Evolutionary conservation across 163 green algal genomes (phyloP).

Genomic region (Volvox carteri): DNA sequence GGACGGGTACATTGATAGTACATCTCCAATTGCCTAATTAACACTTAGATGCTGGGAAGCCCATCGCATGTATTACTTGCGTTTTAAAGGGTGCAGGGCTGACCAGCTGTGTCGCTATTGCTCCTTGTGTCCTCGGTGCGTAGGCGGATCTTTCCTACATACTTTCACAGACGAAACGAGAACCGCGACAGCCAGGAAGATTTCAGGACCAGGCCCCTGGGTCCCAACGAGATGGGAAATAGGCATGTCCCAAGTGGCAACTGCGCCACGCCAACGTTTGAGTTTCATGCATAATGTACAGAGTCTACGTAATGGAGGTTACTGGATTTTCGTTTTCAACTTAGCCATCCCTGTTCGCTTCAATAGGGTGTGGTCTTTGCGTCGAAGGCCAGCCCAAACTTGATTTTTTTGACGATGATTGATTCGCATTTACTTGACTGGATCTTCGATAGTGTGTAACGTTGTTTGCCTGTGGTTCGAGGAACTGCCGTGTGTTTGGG

Average conservation of each 20-base stretch:
- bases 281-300: not conserved
- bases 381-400: not conserved
- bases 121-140: not conserved
- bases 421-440: no score
- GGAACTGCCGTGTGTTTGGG: not conserved
- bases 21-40: not conserved
- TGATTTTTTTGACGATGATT: not conserved
- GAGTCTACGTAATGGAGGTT: not conserved
- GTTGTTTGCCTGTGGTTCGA: not conserved
- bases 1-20: not conserved
- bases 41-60: not conserved
- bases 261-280: not conserved
- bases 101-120: not conserved
- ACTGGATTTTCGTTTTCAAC: no score
- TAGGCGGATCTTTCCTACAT: slow-evolving; percentile 48
- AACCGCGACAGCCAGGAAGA: slow-evolving; percentile 38
- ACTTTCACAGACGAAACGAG: slow-evolving; percentile 49
- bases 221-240: slow-evolving; percentile 32
- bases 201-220: slow-evolving; percentile 40
- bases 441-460: no score
- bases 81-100: slow-evolving; percentile 24
- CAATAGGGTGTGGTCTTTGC: no score
- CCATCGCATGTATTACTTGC: not conserved
- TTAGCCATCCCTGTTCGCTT: no score
- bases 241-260: slow-evolving; percentile 3